Percentiles rank a stretch among this genome's conserved stretches.
phyloP scores from a whole-genome alignment of 1,284 basidiomycete genomes.

The Singerocomus inundabilis region DNA sequence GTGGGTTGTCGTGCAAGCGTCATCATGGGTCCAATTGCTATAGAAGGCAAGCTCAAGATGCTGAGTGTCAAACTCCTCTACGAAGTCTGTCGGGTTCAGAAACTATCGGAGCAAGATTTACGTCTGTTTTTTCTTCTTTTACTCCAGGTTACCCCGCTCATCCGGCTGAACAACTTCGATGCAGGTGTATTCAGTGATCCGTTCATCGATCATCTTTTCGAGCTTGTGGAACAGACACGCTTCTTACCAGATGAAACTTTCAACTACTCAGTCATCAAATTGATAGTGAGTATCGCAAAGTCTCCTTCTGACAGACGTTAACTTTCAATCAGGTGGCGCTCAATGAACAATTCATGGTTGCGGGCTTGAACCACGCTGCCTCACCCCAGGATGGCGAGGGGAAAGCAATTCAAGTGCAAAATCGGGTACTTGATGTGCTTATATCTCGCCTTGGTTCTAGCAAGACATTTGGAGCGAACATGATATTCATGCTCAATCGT shows the following conservation, averaged over 20 bases:
- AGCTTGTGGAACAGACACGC: conserved; percentile 91
- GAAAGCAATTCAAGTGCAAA: conserved; percentile 45
- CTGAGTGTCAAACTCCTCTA: conserved; percentile 79
- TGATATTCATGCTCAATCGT: conserved; percentile 99
- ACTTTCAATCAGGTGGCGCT: conserved; percentile 67
- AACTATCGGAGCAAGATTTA: conserved; percentile 71
- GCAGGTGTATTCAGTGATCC: conserved; percentile 75
- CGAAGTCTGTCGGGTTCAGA: conserved; percentile 89
- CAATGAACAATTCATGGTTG: conserved; percentile 99
- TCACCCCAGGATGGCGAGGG: conserved; percentile 21
- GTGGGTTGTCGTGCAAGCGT: conserved; percentile 39
- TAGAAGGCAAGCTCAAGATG: conserved; percentile 76
- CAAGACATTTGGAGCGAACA: conserved; percentile 96
- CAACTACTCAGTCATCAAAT: conserved; percentile 92
- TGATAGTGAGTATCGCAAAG: conserved; percentile 61
- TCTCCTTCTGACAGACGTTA: conserved; percentile 1
- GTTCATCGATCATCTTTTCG: conserved; percentile 91
- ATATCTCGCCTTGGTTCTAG: conserved; percentile 80
- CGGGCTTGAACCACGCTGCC: conserved; percentile 39
- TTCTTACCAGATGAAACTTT: conserved; percentile 87
- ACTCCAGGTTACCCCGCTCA: background rate
- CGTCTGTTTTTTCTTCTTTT: conserved; percentile 45
- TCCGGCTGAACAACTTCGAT: conserved; percentile 10
- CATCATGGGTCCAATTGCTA: conserved; percentile 56
- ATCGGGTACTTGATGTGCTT: conserved; percentile 82